Base-by-base conservation (phyloP, 2,329 filamentous ascomycete species). In the Ophioceras dolichostomum region DNA sequence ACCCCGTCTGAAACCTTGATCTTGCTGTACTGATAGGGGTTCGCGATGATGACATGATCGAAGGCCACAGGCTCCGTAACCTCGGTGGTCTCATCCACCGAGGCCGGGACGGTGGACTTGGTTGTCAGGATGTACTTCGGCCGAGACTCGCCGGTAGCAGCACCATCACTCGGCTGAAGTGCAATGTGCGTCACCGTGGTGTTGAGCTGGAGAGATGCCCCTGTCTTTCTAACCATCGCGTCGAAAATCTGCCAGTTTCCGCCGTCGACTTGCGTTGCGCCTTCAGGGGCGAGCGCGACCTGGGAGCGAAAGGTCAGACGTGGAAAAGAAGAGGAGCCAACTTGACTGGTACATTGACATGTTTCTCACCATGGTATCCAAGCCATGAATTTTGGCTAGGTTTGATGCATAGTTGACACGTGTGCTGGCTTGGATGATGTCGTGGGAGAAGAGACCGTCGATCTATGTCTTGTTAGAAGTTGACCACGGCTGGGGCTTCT, bases 191-290 rank as follows among this genome's bases (percentile, higher is more conserved):
- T 65, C 1, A 95, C 80, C 0, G 73, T 67, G 0, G 80, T 83
- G 48, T 88, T 82, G 18, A 83, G 62, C 28, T 64, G 61, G 5
- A 88, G 45, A 0, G 64, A 57, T 0, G 83, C 77, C 3, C 68
- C 61, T 2, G 84, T 80, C 1, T 65, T 60, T 27, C 72, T 65
- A 1, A 89, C 62, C 82, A 95, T 93, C 32, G 68, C 62, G n/a
- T 79, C 70, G 52, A 98, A 98, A 38, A 98, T 94, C 49, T 76
- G 78, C 87, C 88, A 96, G 56, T 96, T 98, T 2, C 91, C 91
- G 6, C 87, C 87, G 12, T 73, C 59, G 1, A 96, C 72, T 14
- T 81, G 67, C 54, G 87, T 75, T 1, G 88, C 85, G 6, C 86
- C 87, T 37, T 89, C 80, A 0, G 87, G 83, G 2, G 88, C 83